A percentile compares a stretch with the other conserved stretches of the same genome.
Evolutionary conservation across 2,329 filamentous ascomycete species (phyloP).

Genomic region (Lachnellula occidentalis): DNA sequence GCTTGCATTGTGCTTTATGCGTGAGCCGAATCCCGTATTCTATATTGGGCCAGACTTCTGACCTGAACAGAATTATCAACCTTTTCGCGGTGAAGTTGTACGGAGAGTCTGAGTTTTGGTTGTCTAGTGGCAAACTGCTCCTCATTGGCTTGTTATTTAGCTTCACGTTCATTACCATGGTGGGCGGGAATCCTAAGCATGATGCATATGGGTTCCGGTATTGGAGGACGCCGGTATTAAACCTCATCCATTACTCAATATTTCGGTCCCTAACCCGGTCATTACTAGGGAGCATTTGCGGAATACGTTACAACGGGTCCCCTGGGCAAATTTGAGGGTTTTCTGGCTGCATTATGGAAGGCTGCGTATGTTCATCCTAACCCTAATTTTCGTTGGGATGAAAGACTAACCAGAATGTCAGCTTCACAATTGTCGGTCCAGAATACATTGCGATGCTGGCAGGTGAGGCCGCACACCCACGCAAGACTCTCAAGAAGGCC

Average conservation of each 20-base stretch:
- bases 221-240: conserved; percentile 47
- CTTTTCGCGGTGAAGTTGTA: conserved; percentile 60
- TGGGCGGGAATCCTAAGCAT: conserved; percentile 67
- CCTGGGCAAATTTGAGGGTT: conserved; percentile 65
- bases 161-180: conserved; percentile 69
- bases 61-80: conserved; percentile 46
- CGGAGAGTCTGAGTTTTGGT: conserved; percentile 68
- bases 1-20: conserved; percentile 38
- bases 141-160: conserved; percentile 43
- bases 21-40: conserved; percentile 35
- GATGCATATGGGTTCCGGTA: conserved; percentile 67
- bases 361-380: conserved; percentile 36
- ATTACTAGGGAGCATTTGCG: conserved; percentile 57
- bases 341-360: conserved; percentile 47
- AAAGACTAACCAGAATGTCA: not conserved
- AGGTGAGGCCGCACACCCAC: conserved; percentile 61
- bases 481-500: conserved; percentile 58
- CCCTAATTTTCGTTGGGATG: not conserved
- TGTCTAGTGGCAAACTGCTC: conserved; percentile 35
- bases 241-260: not conserved
- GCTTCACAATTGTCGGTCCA: conserved; percentile 35
- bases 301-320: conserved; percentile 56
- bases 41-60: conserved; percentile 5
- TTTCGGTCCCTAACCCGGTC: not conserved
- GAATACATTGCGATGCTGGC: conserved; percentile 64